These are phyloP conservation scores for Podospora anserina DNA, from an alignment of 495 filamentous ascomycete species.

Conservation along the genomic window DNA sequence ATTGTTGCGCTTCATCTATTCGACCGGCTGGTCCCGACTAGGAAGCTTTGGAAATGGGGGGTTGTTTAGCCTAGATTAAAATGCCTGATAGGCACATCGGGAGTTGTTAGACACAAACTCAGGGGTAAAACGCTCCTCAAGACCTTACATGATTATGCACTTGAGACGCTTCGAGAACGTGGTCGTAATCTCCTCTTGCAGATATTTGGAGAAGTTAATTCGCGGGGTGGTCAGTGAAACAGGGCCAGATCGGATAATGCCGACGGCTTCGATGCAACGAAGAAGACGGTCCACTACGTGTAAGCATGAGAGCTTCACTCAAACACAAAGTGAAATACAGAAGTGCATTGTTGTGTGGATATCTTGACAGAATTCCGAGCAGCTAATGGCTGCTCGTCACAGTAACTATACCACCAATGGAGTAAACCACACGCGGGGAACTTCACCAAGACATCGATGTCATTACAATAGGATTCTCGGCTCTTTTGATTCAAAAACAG, in stretches of 20 bases:
- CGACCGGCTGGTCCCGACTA: background rate
- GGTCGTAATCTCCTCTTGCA: background rate
- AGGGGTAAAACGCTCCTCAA: background rate
- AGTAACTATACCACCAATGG: no score
- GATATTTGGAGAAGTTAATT: background rate
- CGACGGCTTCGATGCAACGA: background rate
- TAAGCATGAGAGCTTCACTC: background rate
- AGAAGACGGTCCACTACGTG: background rate
- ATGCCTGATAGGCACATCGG: background rate
- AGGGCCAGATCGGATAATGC: background rate
- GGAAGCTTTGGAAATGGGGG: background rate
- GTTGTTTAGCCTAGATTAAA: constrained; percentile 10
- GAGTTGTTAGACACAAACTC: background rate
- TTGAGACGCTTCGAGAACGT: background rate
- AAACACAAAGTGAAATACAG: no score
- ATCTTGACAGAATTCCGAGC: no score
- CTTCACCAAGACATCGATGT: background rate
- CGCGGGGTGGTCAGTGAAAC: background rate
- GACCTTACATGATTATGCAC: background rate
- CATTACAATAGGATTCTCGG: background rate
- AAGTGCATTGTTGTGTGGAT: no score
- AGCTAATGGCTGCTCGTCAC: no score
- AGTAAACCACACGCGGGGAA: no score
- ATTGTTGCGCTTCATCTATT: background rate
- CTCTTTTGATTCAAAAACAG: background rate